Percentiles rank a stretch among this genome's conserved stretches.
Evolutionary conservation across 805 yeast species (phyloP).

Genomic region (Monosporozyma yasuniensis): DNA sequence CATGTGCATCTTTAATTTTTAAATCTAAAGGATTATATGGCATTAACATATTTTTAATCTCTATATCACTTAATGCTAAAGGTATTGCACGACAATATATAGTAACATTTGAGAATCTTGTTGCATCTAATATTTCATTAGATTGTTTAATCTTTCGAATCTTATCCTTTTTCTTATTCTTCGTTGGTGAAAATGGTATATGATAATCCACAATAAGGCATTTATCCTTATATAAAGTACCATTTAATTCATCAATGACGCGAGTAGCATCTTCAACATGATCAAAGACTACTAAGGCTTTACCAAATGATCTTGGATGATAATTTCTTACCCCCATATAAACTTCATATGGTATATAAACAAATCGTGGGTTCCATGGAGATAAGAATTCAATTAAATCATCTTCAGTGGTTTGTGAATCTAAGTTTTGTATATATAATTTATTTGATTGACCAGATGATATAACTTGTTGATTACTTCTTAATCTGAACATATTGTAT

Average conservation of each 20-base stretch:
- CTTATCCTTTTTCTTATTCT: slow-evolving; percentile 1
- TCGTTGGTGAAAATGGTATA: slow-evolving; percentile 33
- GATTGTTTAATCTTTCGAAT: too few relatives aligned
- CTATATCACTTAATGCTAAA: slow-evolving; percentile 35
- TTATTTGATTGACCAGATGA: slow-evolving; percentile 20
- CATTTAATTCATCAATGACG: slow-evolving; percentile 60
- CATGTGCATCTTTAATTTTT: slow-evolving; percentile 33
- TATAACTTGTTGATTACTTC: not conserved
- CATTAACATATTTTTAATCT: slow-evolving; percentile 37
- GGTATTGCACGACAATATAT: slow-evolving; percentile 38
- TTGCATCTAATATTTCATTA: not conserved
- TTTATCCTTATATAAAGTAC: slow-evolving; percentile 43
- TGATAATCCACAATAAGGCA: slow-evolving; percentile 34
- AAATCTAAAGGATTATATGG: slow-evolving; percentile 40
- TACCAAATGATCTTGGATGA: slow-evolving; percentile 44
- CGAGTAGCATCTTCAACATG: slow-evolving; percentile 50
- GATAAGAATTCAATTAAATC: slow-evolving; percentile 40
- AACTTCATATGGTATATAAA: slow-evolving; percentile 48
- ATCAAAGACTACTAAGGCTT: slow-evolving; percentile 77
- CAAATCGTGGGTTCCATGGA: slow-evolving; percentile 35
- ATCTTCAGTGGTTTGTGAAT: slow-evolving; percentile 43
- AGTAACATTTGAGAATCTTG: slow-evolving; percentile 34
- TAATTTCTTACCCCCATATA: slow-evolving; percentile 36
- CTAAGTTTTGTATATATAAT: slow-evolving; percentile 47
- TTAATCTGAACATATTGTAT: not conserved